Conservation (phyloP, 805 yeast genomes). For the Metschnikowia kofuensis region DNA sequence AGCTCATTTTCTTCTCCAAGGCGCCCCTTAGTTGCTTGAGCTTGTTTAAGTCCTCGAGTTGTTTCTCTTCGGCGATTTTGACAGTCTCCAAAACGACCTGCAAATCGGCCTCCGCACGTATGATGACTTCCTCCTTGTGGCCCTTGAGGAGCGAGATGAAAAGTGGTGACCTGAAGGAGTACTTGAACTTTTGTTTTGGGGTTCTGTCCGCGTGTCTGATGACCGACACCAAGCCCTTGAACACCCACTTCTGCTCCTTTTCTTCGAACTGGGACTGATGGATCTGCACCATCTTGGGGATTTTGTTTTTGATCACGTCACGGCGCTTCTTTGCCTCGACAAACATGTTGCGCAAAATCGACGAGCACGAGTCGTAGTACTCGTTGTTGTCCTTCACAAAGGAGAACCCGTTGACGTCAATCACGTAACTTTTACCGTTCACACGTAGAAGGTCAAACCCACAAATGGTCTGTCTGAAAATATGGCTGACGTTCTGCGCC, state of each 20-base stretch:
- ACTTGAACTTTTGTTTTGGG: slow-evolving; percentile 96
- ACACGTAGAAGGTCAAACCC: slow-evolving; percentile 95
- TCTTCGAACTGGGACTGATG: slow-evolving; percentile 47
- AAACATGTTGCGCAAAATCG: slow-evolving; percentile 73
- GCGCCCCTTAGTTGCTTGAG: slow-evolving; percentile 76
- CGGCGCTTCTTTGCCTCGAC: slow-evolving; percentile 47
- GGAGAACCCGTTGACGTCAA: slow-evolving; percentile 97
- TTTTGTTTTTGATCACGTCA: slow-evolving; percentile 36
- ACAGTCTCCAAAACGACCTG: slow-evolving; percentile 84
- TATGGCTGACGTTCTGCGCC: slow-evolving; percentile 72
- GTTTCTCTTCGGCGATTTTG: slow-evolving; percentile 71
- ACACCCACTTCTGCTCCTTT: slow-evolving; percentile 89
- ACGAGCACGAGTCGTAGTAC: slow-evolving; percentile 82
- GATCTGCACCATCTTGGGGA: slow-evolving; percentile 34
- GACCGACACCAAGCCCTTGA: slow-evolving; percentile 88
- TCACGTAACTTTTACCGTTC: slow-evolving; percentile 82
- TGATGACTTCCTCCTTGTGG: slow-evolving; percentile 92
- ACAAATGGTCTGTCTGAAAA: slow-evolving; percentile 91
- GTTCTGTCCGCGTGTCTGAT: slow-evolving; percentile 98
- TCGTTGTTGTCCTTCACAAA: slow-evolving; percentile 89
- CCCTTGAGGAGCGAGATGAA: slow-evolving; percentile 88
- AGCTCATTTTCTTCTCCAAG: slow-evolving; percentile 78
- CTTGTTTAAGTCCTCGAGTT: slow-evolving; percentile 78
- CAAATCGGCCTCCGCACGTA: slow-evolving; percentile 83
- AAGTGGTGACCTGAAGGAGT: slow-evolving; percentile 83